These are phyloP conservation scores for Cucumis melo DNA, from an alignment of 306 rosid genomes.

Conservation along the genomic window DNA sequence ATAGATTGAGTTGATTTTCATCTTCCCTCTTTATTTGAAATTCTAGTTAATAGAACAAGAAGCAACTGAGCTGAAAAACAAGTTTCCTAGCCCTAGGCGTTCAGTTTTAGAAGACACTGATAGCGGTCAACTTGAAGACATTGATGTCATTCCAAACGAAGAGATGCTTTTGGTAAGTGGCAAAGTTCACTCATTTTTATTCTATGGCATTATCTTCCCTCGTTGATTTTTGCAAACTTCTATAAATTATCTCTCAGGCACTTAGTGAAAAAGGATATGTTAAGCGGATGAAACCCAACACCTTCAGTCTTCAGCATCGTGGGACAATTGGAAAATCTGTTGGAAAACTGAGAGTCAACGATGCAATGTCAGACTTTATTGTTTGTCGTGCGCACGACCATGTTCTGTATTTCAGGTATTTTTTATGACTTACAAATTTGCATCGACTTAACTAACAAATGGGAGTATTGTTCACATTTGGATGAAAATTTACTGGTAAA, in stretches of 20 bases:
- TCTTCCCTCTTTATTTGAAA: not conserved
- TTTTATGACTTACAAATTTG: not conserved
- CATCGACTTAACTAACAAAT: not conserved
- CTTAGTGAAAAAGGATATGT: conserved; percentile 91
- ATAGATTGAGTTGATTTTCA: not conserved
- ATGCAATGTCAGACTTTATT: conserved; percentile 89
- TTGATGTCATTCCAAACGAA: conserved; percentile 93
- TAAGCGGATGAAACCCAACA: conserved; percentile 86
- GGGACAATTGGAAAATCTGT: conserved; percentile 99
- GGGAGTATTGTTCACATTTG: not conserved
- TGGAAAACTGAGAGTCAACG: conserved; percentile 87
- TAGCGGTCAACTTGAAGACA: conserved; percentile 88
- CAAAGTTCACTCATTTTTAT: not conserved
- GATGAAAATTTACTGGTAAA: not conserved
- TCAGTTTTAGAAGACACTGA: conserved; percentile 73
- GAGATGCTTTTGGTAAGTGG: conserved; percentile 75
- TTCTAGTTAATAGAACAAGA: conserved; percentile 68
- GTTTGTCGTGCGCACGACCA: conserved; percentile 92
- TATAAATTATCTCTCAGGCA: conserved; percentile 31
- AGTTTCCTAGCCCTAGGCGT: conserved; percentile 68
- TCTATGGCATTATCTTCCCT: not conserved
- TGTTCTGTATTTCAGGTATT: conserved; percentile 85
- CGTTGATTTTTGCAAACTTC: not conserved
- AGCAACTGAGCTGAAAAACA: conserved; percentile 76
- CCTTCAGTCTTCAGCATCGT: conserved; percentile 83